These are phyloP conservation scores for Dalbergia cochinchinensis DNA, from an alignment of 306 rosid genomes.

Conservation along the genomic window DNA sequence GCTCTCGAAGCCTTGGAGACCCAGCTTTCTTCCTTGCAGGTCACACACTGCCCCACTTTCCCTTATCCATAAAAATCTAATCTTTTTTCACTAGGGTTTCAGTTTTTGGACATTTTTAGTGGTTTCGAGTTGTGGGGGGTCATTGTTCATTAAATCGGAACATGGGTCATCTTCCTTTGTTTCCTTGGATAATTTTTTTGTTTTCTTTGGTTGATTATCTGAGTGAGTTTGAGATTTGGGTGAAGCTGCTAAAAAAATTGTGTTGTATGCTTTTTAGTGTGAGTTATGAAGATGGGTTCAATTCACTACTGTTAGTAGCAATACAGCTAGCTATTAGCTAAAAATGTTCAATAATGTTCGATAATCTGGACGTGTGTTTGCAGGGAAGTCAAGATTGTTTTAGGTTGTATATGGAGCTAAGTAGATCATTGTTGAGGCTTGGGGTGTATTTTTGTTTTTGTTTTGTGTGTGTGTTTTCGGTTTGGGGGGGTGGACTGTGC, in stretches of 20 bases:
- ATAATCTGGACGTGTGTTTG: conserved; percentile 3
- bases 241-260: not conserved
- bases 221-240: conserved; percentile 23
- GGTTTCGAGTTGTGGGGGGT: conserved; percentile 21
- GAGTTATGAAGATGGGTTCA: not conserved
- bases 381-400: not conserved
- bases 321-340: not conserved
- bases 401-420: not conserved
- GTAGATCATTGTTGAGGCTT: conserved; percentile 3
- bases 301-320: conserved; percentile 2
- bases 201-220: not conserved
- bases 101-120: not conserved
- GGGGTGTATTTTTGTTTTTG: not conserved
- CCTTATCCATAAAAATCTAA: conserved; percentile 10
- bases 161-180: not conserved
- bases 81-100: conserved; percentile 31
- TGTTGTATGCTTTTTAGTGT: conserved; percentile 15
- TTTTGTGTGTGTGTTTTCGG: no score
- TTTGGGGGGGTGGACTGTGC: no score
- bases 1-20: conserved; percentile 90
- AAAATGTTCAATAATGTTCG: not conserved
- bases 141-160: conserved; percentile 15
- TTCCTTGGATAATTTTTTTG: not conserved
- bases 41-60: conserved; percentile 4
- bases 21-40: conserved; percentile 91